These are phyloP conservation scores for Agaricus blazei DNA, from an alignment of 768 basidiomycete genomes.

Conservation along the genomic window DNA sequence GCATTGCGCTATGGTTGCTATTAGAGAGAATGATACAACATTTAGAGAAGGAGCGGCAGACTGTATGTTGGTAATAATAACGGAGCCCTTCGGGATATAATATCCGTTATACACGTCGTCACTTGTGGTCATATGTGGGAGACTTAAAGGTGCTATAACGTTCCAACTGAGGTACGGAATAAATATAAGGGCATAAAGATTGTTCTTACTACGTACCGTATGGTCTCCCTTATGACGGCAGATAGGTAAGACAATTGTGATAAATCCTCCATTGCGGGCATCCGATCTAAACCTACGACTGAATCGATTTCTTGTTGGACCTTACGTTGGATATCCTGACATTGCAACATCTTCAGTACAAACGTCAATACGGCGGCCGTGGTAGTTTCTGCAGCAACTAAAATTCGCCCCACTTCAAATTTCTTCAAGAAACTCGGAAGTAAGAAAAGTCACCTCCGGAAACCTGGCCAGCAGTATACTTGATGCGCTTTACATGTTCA, in stretches of 20 bases:
- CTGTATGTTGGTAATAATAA: constrained; percentile 25
- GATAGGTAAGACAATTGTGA: constrained; percentile 7
- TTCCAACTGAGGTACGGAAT: not conserved
- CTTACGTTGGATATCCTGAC: constrained; percentile 8
- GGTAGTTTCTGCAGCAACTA: not conserved
- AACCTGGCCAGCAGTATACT: not conserved
- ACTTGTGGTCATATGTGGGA: constrained; percentile 19
- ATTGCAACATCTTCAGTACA: constrained; percentile 8
- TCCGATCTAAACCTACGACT: constrained; percentile 10
- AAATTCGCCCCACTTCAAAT: not conserved
- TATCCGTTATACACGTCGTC: constrained; percentile 37
- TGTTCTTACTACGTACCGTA: constrained; percentile 1
- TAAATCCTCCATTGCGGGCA: constrained; percentile 8
- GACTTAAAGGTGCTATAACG: not conserved
- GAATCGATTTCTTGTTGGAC: constrained; percentile 13
- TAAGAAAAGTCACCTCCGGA: not conserved
- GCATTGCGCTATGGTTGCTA: constrained; percentile 27
- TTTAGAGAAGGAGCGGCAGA: not conserved
- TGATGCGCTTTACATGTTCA: not conserved
- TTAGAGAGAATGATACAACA: no score
- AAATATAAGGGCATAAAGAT: no score
- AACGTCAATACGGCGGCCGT: not conserved
- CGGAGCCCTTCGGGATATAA: constrained; percentile 31
- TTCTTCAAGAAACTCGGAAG: not conserved
- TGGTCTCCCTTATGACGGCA: constrained; percentile 10